phyloP scores from a whole-genome alignment of 139 green algal species.

The Chlamydomonas schloesseri region DNA sequence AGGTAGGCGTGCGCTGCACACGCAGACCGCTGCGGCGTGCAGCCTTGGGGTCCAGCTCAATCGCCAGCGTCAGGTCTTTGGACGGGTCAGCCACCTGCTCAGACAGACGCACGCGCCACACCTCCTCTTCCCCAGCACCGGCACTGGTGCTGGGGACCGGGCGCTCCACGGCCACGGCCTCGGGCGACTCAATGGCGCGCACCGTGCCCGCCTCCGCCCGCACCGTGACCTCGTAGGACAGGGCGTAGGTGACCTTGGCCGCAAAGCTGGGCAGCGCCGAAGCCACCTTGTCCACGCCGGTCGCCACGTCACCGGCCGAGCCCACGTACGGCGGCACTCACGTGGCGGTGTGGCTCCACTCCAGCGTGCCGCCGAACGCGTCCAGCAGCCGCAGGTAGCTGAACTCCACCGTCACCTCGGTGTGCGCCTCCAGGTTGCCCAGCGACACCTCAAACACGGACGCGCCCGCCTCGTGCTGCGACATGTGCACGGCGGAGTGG shows the following conservation, averaged over 20 bases:
- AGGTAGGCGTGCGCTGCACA: slow-evolving; percentile 19
- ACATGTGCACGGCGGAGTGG: slow-evolving; percentile 47
- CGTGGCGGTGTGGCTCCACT: slow-evolving; percentile 56
- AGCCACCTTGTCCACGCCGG: neutral
- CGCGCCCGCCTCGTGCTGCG: slow-evolving; percentile 21
- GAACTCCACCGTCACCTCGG: slow-evolving; percentile 35
- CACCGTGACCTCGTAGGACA: slow-evolving; percentile 41
- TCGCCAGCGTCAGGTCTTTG: slow-evolving; percentile 51
- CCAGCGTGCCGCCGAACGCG: slow-evolving; percentile 38
- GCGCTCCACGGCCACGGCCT: neutral
- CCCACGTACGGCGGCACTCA: slow-evolving; percentile 55
- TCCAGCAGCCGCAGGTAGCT: slow-evolving; percentile 55
- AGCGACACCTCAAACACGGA: slow-evolving; percentile 50
- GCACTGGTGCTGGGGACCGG: neutral
- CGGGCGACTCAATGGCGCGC: slow-evolving; percentile 18
- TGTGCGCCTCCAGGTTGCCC: slow-evolving; percentile 54
- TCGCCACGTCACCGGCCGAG: neutral
- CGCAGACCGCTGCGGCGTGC: slow-evolving; percentile 4
- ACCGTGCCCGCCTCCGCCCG: slow-evolving; percentile 20
- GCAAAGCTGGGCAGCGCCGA: slow-evolving; percentile 12
- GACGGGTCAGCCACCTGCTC: slow-evolving; percentile 35
- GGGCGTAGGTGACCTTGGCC: slow-evolving; percentile 36
- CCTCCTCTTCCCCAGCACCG: neutral
- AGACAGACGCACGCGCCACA: neutral
- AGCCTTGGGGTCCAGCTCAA: slow-evolving; percentile 28